Evolutionary conservation across 345 rosid genomes (phyloP).

Genomic region (Aethionema arabicum): DNA sequence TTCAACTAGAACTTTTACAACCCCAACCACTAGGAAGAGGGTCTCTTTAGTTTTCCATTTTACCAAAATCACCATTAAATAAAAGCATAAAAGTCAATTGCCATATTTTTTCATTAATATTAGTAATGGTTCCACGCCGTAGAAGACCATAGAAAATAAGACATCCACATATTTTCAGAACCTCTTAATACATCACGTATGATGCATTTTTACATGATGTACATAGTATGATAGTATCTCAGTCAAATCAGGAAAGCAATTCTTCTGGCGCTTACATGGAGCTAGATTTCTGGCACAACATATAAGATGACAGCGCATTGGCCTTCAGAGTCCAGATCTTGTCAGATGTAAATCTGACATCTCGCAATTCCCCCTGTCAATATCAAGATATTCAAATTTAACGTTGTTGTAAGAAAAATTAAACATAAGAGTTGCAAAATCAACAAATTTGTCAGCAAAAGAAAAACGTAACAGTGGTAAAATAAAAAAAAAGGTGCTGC

Average conservation of each 20-base stretch:
- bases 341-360: conserved; percentile 67
- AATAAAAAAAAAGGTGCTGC: conserved; percentile 10
- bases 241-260: conserved; percentile 21
- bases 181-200: conserved; percentile 8
- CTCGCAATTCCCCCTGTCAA: conserved; percentile 69
- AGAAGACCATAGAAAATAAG: conserved; percentile 14
- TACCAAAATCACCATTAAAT: conserved; percentile 15
- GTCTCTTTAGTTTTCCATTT: conserved; percentile 3
- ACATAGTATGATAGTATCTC: conserved; percentile 8
- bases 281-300: conserved; percentile 40
- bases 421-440: conserved; percentile 6
- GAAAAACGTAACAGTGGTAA: not conserved
- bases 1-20: conserved; percentile 13
- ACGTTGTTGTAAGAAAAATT: conserved; percentile 1
- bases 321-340: conserved; percentile 72
- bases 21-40: conserved; percentile 19
- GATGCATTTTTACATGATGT: conserved; percentile 16
- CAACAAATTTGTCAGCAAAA: conserved; percentile 16
- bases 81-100: conserved; percentile 8
- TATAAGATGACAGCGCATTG: conserved; percentile 52
- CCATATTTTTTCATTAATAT: not conserved
- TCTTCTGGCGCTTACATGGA: conserved; percentile 56
- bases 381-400: conserved; percentile 21
- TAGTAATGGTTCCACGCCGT: conserved; percentile 15
- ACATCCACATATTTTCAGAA: conserved; percentile 4